Evolutionary conservation across 164 flowering plant species (phyloP).

Genomic region (Aristolochia fimbriata): DNA sequence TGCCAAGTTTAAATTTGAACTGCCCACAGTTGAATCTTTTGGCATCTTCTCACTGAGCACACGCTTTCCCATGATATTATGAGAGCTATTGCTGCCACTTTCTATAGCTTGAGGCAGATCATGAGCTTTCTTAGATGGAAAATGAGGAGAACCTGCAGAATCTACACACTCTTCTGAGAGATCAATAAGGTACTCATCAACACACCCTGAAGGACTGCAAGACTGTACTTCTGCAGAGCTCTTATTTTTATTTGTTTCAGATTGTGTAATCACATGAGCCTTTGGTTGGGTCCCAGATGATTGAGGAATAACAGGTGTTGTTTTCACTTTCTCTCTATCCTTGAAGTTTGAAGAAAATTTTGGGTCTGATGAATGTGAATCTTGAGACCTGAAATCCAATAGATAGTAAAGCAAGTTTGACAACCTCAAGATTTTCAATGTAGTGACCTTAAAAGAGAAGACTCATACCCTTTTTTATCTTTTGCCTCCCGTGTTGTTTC

Average conservation of each 20-base stretch:
- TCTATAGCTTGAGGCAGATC: slow-evolving; percentile 9
- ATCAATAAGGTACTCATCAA: slow-evolving; percentile 32
- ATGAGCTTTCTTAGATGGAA: slow-evolving; percentile 11
- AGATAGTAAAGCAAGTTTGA: not conserved
- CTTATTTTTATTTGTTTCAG: slow-evolving; percentile 10
- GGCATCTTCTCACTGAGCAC: slow-evolving; percentile 1
- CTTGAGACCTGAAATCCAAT: slow-evolving; percentile 19
- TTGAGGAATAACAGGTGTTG: slow-evolving; percentile 6
- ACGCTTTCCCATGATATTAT: slow-evolving; percentile 1
- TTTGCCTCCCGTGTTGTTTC: slow-evolving; percentile 28
- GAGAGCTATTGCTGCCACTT: slow-evolving; percentile 6
- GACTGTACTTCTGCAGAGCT: slow-evolving; percentile 9
- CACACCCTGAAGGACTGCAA: slow-evolving; percentile 23
- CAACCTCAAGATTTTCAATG: not conserved
- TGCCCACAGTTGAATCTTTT: not conserved
- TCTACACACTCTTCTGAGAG: slow-evolving; percentile 15
- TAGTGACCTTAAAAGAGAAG: not conserved
- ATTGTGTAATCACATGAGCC: slow-evolving; percentile 5
- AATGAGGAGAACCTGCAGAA: slow-evolving; percentile 8
- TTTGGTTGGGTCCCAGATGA: slow-evolving; percentile 1
- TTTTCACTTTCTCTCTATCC: slow-evolving; percentile 6
- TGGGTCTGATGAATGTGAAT: slow-evolving; percentile 9
- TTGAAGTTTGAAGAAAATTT: slow-evolving; percentile 10
- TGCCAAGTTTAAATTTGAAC: too few species aligned
- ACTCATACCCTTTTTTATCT: not conserved